These are phyloP conservation scores for Podospora anserina DNA, from an alignment of 495 filamentous ascomycete genomes.

Conservation along the genomic window DNA sequence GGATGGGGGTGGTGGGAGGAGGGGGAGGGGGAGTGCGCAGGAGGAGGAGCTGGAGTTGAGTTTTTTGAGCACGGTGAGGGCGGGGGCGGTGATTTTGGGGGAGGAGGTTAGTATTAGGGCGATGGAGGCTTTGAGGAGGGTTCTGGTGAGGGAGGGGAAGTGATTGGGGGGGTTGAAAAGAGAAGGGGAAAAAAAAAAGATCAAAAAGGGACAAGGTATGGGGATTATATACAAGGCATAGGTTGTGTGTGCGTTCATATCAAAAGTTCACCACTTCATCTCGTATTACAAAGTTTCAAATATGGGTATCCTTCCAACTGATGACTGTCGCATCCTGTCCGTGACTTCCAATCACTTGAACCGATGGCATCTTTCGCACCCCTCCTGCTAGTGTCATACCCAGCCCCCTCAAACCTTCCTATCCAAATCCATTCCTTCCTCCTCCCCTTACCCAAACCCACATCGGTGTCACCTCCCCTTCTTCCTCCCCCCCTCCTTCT, in stretches of 20 bases:
- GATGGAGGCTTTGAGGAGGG: slow-evolving; percentile 60
- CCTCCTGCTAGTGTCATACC: too few species aligned
- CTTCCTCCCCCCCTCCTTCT: background rate
- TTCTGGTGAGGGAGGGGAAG: slow-evolving; percentile 33
- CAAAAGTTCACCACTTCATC: background rate
- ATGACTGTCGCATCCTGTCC: too few species aligned
- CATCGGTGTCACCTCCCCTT: background rate
- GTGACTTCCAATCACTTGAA: too few species aligned
- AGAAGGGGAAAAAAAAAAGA: background rate
- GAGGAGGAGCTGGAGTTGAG: slow-evolving; percentile 61
- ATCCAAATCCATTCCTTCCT: too few species aligned
- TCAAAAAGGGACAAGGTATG: background rate
- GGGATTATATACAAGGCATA: background rate
- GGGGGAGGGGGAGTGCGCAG: slow-evolving; percentile 32
- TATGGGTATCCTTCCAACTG: too few species aligned
- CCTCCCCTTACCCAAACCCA: too few species aligned
- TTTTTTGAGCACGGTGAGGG: slow-evolving; percentile 83
- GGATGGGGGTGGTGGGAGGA: background rate
- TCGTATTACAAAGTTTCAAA: too few species aligned
- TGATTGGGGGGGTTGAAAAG: background rate
- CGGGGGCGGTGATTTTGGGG: slow-evolving; percentile 84
- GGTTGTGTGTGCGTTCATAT: background rate
- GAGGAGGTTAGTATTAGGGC: slow-evolving; percentile 68
- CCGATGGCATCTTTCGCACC: too few species aligned
- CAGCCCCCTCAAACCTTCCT: too few species aligned